Base-by-base conservation (phyloP, 129 eudicot genomes). In the Sambucus nigra region DNA sequence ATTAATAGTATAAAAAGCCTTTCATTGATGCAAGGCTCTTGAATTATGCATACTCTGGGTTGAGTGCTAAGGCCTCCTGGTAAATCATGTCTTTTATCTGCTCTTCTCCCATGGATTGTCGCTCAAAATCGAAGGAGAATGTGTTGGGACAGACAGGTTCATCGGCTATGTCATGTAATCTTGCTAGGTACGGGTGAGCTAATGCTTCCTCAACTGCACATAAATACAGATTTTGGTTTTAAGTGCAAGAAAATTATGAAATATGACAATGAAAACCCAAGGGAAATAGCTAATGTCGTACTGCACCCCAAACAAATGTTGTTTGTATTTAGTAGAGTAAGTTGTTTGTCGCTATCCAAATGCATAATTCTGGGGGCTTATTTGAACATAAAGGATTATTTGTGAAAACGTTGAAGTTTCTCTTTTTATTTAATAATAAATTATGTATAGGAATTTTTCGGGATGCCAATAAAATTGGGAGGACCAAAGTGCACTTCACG, bases 31-130 rank as follows among this genome's bases (percentile, higher is more conserved):
- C 42, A 15, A 2, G n/a, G n/a, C n/a, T n/a, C n/a, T 40, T 13
- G 15, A 9, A 1, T 42, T 75, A 78, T 13, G 77, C 82, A 41
- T 66, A 73, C 24, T 59, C 67, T 0, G 94, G 88, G 62, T 88
- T 88, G 52, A 80, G 58, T 27, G 79, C 76, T 52, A 81, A 57
- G 25, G 97, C 80, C 61, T 88, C 94, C 59, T 80, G 81, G 73
- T 75, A 84, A 15, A 88, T 88, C 88, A 88, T 73, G n/a, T 88
- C 92, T 68, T 84, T 88, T 47, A 88, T 88, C 59, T 84, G 94
- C 56, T 84, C 92, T 68, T 88, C 97, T 56, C 85, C 73, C 60
- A 80, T 55, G 52, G 66, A 72, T 59, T 81, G 82, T 19, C 73
- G 83, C 84, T 88, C 97, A 58, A 88, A 88, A 50, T 88, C 97